Evolutionary conservation across 2,329 filamentous ascomycete genomes (phyloP).

Genomic region (Xylariaceae sp.): DNA sequence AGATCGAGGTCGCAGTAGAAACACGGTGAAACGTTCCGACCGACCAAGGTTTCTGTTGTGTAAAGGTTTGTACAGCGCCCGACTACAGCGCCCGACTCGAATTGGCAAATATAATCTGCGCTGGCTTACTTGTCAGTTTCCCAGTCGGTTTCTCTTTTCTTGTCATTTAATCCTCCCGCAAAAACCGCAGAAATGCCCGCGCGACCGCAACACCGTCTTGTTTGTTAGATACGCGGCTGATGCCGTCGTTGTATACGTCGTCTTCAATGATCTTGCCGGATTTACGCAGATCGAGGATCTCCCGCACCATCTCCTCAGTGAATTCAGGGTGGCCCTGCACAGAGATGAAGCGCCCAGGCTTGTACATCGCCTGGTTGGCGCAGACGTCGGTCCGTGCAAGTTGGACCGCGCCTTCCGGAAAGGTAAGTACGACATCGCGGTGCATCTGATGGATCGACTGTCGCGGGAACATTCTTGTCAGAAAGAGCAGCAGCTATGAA

Average conservation of each 20-base stretch:
- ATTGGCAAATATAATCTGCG: conserved; percentile 5
- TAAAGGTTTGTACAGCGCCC: too few relatives aligned
- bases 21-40: too few relatives aligned
- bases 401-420: conserved; percentile 55
- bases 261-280: conserved; percentile 64
- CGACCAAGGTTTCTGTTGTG: too few relatives aligned
- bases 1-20: conserved; percentile 10
- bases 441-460: conserved; percentile 82
- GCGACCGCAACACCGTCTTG: conserved; percentile 80
- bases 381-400: conserved; percentile 64
- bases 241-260: conserved; percentile 61
- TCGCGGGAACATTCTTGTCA: conserved; percentile 6
- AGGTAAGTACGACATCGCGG: conserved; percentile 64
- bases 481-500: conserved; percentile 2
- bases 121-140: conserved; percentile 6
- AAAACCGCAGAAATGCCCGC: conserved; percentile 69
- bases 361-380: conserved; percentile 74
- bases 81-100: too few relatives aligned
- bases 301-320: conserved; percentile 61
- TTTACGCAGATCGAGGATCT: conserved; percentile 61
- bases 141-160: background rate
- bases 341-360: conserved; percentile 59
- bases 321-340: conserved; percentile 89
- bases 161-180: conserved; percentile 39
- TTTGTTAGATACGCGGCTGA: conserved; percentile 56